These are phyloP conservation scores for Botryotinia convoluta DNA, from an alignment of 2,329 filamentous ascomycete genomes.

Conservation along the genomic window DNA sequence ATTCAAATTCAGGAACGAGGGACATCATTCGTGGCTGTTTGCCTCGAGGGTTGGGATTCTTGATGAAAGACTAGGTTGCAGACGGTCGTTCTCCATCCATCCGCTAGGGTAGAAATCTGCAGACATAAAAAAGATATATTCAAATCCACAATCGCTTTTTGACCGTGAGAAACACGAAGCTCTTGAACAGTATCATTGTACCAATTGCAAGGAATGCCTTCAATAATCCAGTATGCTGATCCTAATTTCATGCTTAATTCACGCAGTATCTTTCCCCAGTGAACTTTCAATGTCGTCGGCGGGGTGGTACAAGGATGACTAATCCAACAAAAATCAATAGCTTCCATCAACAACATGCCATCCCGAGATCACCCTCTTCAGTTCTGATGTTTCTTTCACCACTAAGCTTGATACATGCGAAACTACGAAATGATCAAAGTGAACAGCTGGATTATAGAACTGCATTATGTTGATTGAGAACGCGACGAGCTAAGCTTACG, in stretches of 20 bases:
- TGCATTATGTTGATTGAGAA: background rate
- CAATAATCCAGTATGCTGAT: background rate
- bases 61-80: background rate
- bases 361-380: background rate
- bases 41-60: background rate
- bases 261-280: background rate
- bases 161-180: background rate
- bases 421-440: background rate
- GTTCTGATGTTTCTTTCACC: background rate
- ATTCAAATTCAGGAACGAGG: background rate
- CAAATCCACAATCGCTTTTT: background rate
- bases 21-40: background rate
- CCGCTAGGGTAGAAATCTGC: background rate
- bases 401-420: background rate
- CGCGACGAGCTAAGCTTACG: background rate
- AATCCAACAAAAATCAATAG: background rate
- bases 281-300: background rate
- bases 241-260: too few relatives aligned
- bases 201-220: background rate
- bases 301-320: background rate
- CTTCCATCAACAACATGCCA: background rate
- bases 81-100: background rate
- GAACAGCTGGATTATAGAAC: background rate
- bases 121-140: background rate
- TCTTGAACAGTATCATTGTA: background rate